Conservation (phyloP, 2,329 filamentous ascomycete species). For the Iodosphaeria phyllophila region DNA sequence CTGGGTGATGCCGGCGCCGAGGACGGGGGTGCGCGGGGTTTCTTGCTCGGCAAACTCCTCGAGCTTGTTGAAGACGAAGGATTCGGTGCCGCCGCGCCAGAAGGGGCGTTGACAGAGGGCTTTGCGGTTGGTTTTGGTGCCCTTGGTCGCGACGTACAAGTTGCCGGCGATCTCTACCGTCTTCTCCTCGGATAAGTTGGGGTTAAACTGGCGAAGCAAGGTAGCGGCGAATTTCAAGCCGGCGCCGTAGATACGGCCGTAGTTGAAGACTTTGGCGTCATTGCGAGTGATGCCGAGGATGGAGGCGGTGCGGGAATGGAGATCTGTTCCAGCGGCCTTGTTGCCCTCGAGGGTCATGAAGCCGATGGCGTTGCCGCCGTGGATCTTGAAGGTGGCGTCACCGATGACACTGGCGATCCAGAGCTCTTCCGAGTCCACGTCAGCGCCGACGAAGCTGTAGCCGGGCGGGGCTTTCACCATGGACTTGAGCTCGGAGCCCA, state of each 20-base stretch:
- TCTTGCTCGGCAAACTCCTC: slow-evolving; percentile 97
- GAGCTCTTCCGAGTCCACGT: slow-evolving; percentile 91
- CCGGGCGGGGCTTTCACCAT: slow-evolving; percentile 88
- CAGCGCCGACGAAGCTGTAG: slow-evolving; percentile 87
- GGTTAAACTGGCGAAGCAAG: slow-evolving; percentile 85
- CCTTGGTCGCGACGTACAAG: slow-evolving; percentile 81
- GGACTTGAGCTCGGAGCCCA: slow-evolving; percentile 90
- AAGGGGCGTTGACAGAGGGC: slow-evolving; percentile 56
- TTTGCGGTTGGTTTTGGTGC: slow-evolving; percentile 63
- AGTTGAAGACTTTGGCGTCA: slow-evolving; percentile 96
- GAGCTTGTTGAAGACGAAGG: slow-evolving; percentile 93
- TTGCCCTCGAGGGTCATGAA: slow-evolving; percentile 98
- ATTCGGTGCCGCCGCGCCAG: slow-evolving; percentile 93
- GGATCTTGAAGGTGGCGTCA: slow-evolving; percentile 84
- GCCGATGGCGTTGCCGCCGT: slow-evolving; percentile 90
- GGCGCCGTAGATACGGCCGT: slow-evolving; percentile 96
- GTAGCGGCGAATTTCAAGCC: slow-evolving; percentile 86
- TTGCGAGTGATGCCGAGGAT: slow-evolving; percentile 91
- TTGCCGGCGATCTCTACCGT: slow-evolving; percentile 59
- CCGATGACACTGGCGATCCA: slow-evolving; percentile 96
- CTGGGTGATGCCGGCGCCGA: slow-evolving; percentile 91
- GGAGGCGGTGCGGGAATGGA: slow-evolving; percentile 81
- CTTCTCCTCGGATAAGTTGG: slow-evolving; percentile 58
- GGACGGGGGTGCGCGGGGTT: slow-evolving; percentile 70
- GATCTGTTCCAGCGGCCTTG: slow-evolving; percentile 80